Conservation (phyloP, 148 eudicot species). For the Heliamphora exappendiculata region DNA sequence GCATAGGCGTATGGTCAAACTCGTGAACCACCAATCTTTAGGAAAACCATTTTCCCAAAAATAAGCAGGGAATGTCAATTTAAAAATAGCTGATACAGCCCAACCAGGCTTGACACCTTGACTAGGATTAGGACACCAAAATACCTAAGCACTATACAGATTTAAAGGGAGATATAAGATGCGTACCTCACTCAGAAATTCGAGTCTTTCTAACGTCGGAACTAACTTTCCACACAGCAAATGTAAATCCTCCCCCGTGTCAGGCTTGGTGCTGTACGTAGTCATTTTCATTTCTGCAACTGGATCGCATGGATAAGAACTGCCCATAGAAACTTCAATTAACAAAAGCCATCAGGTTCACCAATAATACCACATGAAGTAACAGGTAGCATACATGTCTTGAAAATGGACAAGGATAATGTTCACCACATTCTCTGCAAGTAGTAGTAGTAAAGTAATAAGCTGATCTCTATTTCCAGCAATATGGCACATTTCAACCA, state of each 20-base stretch:
- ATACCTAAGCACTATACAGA: background rate
- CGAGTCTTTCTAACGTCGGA: conserved; percentile 80
- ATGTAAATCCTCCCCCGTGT: conserved; percentile 34
- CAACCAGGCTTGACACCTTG: background rate
- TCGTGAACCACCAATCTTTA: background rate
- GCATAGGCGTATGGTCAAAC: too few relatives aligned
- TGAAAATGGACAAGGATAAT: conserved; percentile 83
- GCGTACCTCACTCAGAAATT: conserved; percentile 68
- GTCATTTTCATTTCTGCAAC: conserved; percentile 30
- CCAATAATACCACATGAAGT: background rate
- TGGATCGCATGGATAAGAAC: conserved; percentile 31
- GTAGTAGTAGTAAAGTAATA: conserved; percentile 59
- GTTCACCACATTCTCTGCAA: conserved; percentile 77
- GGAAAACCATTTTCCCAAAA: background rate
- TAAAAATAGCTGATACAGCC: background rate
- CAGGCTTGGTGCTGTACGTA: conserved; percentile 33
- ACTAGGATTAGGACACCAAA: background rate
- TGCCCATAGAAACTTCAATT: conserved; percentile 14
- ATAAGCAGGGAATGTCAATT: background rate
- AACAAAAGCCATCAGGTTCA: conserved; percentile 11
- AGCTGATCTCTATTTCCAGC: conserved; percentile 78
- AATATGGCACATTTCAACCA: conserved; percentile 88
- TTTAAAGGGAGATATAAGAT: background rate
- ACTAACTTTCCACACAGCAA: conserved; percentile 53
- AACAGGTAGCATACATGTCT: conserved; percentile 45